Evolutionary conservation across 176 grass and related monocot species (phyloP).

Genomic region (Rhynchospora breviuscula): DNA sequence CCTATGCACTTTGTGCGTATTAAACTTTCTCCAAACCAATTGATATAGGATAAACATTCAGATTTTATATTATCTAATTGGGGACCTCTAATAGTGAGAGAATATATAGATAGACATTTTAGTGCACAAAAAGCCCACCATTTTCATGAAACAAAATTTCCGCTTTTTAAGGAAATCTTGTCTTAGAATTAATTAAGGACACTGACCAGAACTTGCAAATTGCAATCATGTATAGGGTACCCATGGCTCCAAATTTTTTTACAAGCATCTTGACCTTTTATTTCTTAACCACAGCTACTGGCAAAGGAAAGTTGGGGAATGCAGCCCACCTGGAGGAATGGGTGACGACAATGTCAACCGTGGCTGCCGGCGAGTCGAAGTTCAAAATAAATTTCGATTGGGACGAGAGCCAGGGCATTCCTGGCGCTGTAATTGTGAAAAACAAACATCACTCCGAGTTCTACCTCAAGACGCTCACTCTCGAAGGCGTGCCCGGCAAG

Average conservation of each 20-base stretch:
- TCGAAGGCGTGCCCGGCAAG: constrained; percentile 47
- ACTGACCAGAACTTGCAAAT: background rate
- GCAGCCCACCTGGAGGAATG: constrained; percentile 51
- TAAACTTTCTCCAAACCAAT: background rate
- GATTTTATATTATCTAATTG: background rate
- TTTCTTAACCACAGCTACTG: constrained; percentile 27
- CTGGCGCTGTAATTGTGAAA: constrained; percentile 53
- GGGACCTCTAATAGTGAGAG: background rate
- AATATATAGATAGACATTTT: background rate
- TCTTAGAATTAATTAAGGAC: background rate
- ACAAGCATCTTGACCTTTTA: background rate
- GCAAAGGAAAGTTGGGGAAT: constrained; percentile 28
- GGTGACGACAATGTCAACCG: constrained; percentile 28
- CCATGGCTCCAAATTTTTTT: background rate
- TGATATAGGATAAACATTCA: background rate
- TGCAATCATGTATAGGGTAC: background rate
- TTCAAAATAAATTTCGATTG: constrained; percentile 49
- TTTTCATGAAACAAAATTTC: background rate
- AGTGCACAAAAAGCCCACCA: background rate
- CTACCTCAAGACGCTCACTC: constrained; percentile 65
- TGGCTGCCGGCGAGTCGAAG: constrained; percentile 49
- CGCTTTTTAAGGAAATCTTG: background rate
- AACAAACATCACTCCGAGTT: constrained; percentile 57
- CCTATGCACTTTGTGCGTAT: too few relatives aligned
- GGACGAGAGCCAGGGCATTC: constrained; percentile 56